Percentiles rank a stretch among this genome's conserved stretches.
phyloP scores from a whole-genome alignment of 768 basidiomycete species.

The Collybiopsis luxurians region DNA sequence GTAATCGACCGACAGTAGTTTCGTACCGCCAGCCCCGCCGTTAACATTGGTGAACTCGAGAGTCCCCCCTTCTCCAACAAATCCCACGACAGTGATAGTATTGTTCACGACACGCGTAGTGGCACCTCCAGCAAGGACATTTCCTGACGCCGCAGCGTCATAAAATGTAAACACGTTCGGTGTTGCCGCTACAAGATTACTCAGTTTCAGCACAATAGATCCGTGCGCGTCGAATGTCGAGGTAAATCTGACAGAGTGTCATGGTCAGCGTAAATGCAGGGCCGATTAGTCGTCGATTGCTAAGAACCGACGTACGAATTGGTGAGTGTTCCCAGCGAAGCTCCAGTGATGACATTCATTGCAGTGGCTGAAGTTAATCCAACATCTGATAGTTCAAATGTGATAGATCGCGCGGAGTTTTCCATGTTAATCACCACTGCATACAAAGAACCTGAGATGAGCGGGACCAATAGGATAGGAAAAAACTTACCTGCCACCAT shows the following conservation, averaged over 20 bases:
- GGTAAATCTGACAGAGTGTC: constrained; percentile 27
- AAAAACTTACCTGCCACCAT: constrained; percentile 37
- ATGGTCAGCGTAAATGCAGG: background rate
- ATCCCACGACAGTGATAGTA: constrained; percentile 16
- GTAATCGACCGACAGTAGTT: constrained; percentile 42
- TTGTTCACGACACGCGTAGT: constrained; percentile 13
- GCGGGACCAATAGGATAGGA: background rate
- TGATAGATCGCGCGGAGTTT: constrained; percentile 33
- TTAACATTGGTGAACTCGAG: constrained; percentile 40
- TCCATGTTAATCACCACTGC: constrained; percentile 48
- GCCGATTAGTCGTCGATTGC: background rate
- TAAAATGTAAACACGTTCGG: constrained; percentile 15
- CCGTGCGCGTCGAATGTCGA: constrained; percentile 16
- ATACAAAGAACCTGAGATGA: background rate
- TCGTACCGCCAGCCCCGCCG: constrained; percentile 41
- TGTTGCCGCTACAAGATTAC: constrained; percentile 9
- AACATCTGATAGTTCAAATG: constrained; percentile 40
- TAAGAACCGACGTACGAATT: constrained; percentile 27
- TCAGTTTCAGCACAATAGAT: constrained; percentile 16
- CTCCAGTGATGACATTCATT: constrained; percentile 37
- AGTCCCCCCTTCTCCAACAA: constrained; percentile 37
- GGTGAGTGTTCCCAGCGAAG: constrained; percentile 31
- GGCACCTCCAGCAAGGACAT: constrained; percentile 17
- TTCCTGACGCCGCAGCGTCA: constrained; percentile 12
- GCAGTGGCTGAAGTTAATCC: constrained; percentile 39